Base-by-base conservation (phyloP, 2,329 filamentous ascomycete genomes). In the Tothia fuscella region DNA sequence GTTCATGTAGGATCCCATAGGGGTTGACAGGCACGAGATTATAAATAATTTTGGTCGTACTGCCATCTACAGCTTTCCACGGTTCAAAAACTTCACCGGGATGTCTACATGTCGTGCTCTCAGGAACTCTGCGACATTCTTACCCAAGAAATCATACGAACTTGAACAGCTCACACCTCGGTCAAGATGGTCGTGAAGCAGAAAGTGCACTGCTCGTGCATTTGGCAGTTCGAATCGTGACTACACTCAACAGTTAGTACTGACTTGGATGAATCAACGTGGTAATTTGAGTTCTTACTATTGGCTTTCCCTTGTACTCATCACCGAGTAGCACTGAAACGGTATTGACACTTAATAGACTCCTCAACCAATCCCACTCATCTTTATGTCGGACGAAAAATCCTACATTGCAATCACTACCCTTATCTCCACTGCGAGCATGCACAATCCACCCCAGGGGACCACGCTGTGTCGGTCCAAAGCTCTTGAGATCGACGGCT, bases 181-280 rank as follows among this genome's bases (percentile, higher is more conserved):
- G 3, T 57, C 59, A 28, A 62, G 35, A 26, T 61, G 53, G 2
- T 57, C 57, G 47, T 62, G 59, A 5, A 62, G 51, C 2, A 64
- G 55, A 41, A 59, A 60, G 41, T 61, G 56, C 34, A 60, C 55
- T 0, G 56, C 55, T 38, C 48, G 43, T 1, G 59, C 58, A 2
- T 46, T 39, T 12, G 50, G 46, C 26, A 59, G 55, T 45, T 61
- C 58, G 2, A 59, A 53, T 3, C 58, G 46, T 40, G 59, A 55
- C 39, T 41, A n/a, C n/a, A n/a, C n/a, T n/a, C n/a, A n/a, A n/a
- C n/a, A n/a, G n/a, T n/a, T n/a, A n/a, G n/a, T n/a, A n/a, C n/a
- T 9, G 12, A 12, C 30, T 13, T 19, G 10, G 10, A 35, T 13
- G 9, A 19, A 16, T 10, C 17, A 10, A 9, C 32, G 17, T 35